These are phyloP conservation scores for Perkinsus olseni DNA, from an alignment of 169 alveolate genomes.

Conservation along the genomic window DNA sequence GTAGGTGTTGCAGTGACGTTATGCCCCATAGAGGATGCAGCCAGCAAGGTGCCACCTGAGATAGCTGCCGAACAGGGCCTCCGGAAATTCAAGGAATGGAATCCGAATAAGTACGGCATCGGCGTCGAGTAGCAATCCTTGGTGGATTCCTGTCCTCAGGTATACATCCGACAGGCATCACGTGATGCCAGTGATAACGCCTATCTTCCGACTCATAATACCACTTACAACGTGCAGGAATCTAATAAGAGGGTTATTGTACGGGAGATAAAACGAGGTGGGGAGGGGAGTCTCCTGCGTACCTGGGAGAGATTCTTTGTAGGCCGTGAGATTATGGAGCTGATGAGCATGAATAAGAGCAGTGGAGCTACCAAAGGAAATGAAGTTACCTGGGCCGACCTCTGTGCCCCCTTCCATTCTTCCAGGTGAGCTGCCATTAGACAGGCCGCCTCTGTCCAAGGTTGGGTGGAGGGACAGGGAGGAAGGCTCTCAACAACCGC, in stretches of 20 bases:
- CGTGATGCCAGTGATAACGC: slow-evolving; percentile 70
- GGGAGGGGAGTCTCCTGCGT: no score
- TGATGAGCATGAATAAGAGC: background rate
- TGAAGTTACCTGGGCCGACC: background rate
- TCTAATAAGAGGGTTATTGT: slow-evolving; percentile 57
- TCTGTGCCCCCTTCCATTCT: background rate
- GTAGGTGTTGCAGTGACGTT: slow-evolving; percentile 21
- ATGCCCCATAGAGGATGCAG: slow-evolving; percentile 27
- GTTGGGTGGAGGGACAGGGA: no score
- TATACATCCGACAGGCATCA: slow-evolving; percentile 34
- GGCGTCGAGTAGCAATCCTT: no score
- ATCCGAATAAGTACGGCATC: slow-evolving; percentile 14
- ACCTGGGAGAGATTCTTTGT: background rate
- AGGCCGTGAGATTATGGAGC: background rate
- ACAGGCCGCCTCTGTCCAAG: no score
- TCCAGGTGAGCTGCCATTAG: background rate
- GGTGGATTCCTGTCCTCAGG: no score
- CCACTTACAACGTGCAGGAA: slow-evolving; percentile 61
- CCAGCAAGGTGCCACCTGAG: slow-evolving; percentile 25
- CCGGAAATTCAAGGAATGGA: slow-evolving; percentile 34
- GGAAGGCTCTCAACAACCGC: no score
- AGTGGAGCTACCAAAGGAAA: background rate
- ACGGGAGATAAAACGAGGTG: slow-evolving; percentile 47
- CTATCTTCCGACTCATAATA: slow-evolving; percentile 69
- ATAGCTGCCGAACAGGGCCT: slow-evolving; percentile 16